phyloP scores from a whole-genome alignment of 2,329 filamentous ascomycete genomes.

The Herpomyces periplanetae region DNA sequence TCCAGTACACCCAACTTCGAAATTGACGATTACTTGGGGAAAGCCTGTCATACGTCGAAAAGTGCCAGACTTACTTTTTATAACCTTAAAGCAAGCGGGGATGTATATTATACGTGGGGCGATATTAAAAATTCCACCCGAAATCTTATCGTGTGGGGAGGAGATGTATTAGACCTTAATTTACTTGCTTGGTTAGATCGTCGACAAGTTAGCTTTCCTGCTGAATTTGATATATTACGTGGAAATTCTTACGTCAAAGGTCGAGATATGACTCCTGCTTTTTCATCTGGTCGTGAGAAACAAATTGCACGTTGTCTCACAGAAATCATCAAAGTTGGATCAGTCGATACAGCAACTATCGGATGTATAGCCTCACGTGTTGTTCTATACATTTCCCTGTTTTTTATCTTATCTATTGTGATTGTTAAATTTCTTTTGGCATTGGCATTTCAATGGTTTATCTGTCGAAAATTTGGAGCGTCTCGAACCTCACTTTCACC shows the following conservation, averaged over 20 bases:
- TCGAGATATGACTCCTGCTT: slow-evolving; percentile 53
- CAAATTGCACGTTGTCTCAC: slow-evolving; percentile 48
- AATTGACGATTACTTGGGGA: slow-evolving; percentile 36
- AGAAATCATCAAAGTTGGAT: slow-evolving; percentile 79
- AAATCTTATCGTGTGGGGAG: slow-evolving; percentile 75
- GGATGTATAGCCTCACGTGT: slow-evolving; percentile 93
- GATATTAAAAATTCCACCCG: slow-evolving; percentile 59
- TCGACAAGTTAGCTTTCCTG: slow-evolving; percentile 31
- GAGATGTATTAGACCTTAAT: slow-evolving; percentile 60
- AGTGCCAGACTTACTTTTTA: slow-evolving; percentile 35
- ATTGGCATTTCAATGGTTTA: slow-evolving; percentile 77
- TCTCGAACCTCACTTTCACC: slow-evolving; percentile 30
- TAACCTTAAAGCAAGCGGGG: slow-evolving; percentile 23
- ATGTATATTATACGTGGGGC: slow-evolving; percentile 86
- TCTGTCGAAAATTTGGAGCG: slow-evolving; percentile 49
- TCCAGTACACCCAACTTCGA: slow-evolving; percentile 36
- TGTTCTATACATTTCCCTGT: slow-evolving; percentile 65
- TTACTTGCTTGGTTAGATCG: slow-evolving; percentile 65
- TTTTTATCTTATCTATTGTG: slow-evolving; percentile 70
- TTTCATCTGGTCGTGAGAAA: slow-evolving; percentile 41
- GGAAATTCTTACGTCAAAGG: slow-evolving; percentile 30
- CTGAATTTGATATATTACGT: slow-evolving; percentile 38
- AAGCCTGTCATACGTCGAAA: slow-evolving; percentile 45
- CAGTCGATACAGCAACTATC: slow-evolving; percentile 73
- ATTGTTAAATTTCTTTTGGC: slow-evolving; percentile 53